Conservation (phyloP, 805 yeast species). For the Spathaspora arborariae region DNA sequence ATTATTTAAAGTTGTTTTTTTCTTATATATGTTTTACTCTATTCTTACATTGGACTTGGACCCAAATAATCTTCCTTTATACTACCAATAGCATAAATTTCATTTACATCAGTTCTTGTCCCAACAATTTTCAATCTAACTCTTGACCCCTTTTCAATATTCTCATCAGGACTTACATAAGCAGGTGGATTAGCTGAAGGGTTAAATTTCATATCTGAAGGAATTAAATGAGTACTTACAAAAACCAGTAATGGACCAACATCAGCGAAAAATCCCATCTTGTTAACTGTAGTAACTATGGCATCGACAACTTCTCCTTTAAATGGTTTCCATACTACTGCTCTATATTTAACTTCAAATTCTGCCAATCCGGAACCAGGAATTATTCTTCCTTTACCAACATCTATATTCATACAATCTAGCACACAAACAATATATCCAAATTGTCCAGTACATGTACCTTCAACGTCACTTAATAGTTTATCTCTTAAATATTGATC, state of each 20-base stretch:
- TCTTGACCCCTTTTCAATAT: slow-evolving; percentile 89
- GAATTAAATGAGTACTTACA: slow-evolving; percentile 91
- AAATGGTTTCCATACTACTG: slow-evolving; percentile 97
- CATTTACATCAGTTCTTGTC: slow-evolving; percentile 95
- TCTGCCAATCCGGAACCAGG: slow-evolving; percentile 94
- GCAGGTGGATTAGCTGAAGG: slow-evolving; percentile 99
- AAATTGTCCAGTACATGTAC: slow-evolving; percentile 97
- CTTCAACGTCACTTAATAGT: slow-evolving; percentile 92
- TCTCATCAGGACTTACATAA: slow-evolving; percentile 90
- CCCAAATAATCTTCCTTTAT: slow-evolving; percentile 98
- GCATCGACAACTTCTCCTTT: slow-evolving; percentile 99
- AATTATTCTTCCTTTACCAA: slow-evolving; percentile 87
- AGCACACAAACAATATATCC: slow-evolving; percentile 96
- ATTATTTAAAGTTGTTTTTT: background rate
- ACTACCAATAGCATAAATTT: slow-evolving; percentile 95
- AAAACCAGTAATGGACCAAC: slow-evolving; percentile 96
- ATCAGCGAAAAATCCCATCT: slow-evolving; percentile 95
- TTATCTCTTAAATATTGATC: slow-evolving; percentile 87
- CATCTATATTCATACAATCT: slow-evolving; percentile 91
- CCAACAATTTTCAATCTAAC: slow-evolving; percentile 95
- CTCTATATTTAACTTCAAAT: slow-evolving; percentile 92
- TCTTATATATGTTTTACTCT: background rate
- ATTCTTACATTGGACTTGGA: slow-evolving; percentile 47
- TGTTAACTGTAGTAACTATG: slow-evolving; percentile 87
- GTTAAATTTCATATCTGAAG: slow-evolving; percentile 87